These are phyloP conservation scores for Euptelea pleiosperma DNA, from an alignment of 164 flowering plant species.

Conservation along the genomic window DNA sequence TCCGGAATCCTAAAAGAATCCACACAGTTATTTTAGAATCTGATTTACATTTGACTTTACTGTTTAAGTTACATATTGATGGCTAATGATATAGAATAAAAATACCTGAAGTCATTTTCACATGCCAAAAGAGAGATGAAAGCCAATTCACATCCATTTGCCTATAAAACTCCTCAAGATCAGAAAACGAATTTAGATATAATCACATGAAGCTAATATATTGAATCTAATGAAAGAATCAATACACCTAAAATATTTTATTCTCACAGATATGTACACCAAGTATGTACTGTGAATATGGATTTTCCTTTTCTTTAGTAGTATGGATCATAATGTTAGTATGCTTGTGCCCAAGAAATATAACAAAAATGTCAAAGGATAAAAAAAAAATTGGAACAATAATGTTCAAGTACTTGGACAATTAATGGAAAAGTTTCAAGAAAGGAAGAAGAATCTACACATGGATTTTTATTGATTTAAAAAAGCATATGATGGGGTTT, in stretches of 20 bases:
- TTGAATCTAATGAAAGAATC: background rate
- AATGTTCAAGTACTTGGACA: too few species aligned
- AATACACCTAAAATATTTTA: background rate
- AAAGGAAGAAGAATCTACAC: too few species aligned
- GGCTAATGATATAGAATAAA: conserved; percentile 7
- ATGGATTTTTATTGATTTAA: too few species aligned
- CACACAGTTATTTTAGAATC: conserved; percentile 9
- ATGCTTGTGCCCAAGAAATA: too few species aligned
- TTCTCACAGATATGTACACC: background rate
- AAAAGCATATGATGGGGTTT: too few species aligned
- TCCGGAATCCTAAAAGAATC: conserved; percentile 51
- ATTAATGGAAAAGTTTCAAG: too few species aligned
- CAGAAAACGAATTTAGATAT: conserved; percentile 5
- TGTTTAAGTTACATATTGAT: background rate
- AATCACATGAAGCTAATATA: conserved; percentile 4
- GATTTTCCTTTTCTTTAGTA: background rate
- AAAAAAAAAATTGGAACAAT: too few species aligned
- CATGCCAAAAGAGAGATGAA: conserved; percentile 53
- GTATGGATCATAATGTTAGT: too few species aligned
- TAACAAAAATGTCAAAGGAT: too few species aligned
- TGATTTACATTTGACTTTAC: background rate
- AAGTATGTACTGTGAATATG: background rate
- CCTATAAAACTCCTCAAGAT: conserved; percentile 34
- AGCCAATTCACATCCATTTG: conserved; percentile 72
- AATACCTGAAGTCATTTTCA: conserved; percentile 63